Evolutionary conservation across 2,329 filamentous ascomycete species (phyloP).

Genomic region (Periconia macrospinosa): DNA sequence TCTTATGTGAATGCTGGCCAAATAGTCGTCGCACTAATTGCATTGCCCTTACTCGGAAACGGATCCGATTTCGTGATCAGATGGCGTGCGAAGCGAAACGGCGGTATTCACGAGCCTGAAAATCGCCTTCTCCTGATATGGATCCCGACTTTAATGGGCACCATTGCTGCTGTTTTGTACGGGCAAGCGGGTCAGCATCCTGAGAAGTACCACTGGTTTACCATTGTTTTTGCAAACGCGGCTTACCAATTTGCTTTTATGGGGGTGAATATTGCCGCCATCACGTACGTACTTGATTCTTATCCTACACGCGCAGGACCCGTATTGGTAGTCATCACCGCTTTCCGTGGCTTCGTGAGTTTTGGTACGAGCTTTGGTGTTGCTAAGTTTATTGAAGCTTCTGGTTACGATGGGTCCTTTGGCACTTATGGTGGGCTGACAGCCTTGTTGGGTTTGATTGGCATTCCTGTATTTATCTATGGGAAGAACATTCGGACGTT

Average conservation of each 20-base stretch:
- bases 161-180: conserved; percentile 19
- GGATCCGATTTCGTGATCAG: conserved; percentile 38
- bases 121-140: conserved; percentile 42
- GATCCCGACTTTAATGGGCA: conserved; percentile 16
- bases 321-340: conserved; percentile 50
- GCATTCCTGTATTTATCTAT: conserved; percentile 11
- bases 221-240: conserved; percentile 30
- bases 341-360: conserved; percentile 50
- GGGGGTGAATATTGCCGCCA: conserved; percentile 49
- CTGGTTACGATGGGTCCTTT: conserved; percentile 38
- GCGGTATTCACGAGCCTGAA: conserved; percentile 43
- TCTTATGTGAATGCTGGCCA: conserved; percentile 25
- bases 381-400: conserved; percentile 31
- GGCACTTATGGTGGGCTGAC: conserved; percentile 8
- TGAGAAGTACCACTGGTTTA: conserved; percentile 39
- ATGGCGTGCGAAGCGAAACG: conserved; percentile 36
- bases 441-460: too few relatives aligned
- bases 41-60: conserved; percentile 25
- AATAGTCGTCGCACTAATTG: conserved; percentile 36
- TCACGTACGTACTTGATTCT: conserved; percentile 50
- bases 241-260: conserved; percentile 44
- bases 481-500: conserved; percentile 36
- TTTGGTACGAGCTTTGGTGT: conserved; percentile 49
- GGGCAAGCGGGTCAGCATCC: conserved; percentile 35
- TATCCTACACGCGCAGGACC: conserved; percentile 49